Evolutionary conservation across 441 rosid species (phyloP), one percentile per base, ranked within the genome.

Genomic region (Croton laevigatus): DNA sequence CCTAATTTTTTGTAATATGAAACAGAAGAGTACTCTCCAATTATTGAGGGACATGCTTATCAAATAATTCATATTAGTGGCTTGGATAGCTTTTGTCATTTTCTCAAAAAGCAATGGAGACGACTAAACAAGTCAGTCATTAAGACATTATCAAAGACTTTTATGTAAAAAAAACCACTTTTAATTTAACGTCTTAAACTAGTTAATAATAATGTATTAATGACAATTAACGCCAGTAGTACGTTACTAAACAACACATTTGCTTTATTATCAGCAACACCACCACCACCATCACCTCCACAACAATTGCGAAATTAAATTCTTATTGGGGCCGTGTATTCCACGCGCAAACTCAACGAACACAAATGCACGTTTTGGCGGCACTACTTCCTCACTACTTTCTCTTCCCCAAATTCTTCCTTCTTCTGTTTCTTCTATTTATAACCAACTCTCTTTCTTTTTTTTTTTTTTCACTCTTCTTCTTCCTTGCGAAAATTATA

Each of bases 291-390:
- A 51, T 20, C 22, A 51, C 55, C 9, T 6, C 55, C n/a, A 6
- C 55, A 19, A 9, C 5, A 53, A 53, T 6, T 19, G 57, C 32
- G 1, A 27, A 27, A 27, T 27, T 1, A 27, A 58, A 23, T 51
- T 10, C 14, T 17, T 27, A 78, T 71, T 76, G 81, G 81, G 71
- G 3, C 16, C 69, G 83, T 75, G 70, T 0, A 1, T 5, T 0
- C 9, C 83, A 79, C 83, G 81, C 65, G 9, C 73, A 3, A 4
- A 19, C 48, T 8, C 36, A 37, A 60, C 23, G 42, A 23, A 38
- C n/a, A 36, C 3, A 1, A 10, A 49, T n/a, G 13, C 59, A 6
- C 23, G 8, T 45, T 80, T 76, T 78, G 79, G 82, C 84, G 86
- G 81, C 76, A 72, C 63, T 65, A 70, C 69, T 68, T 69, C 80